Percentiles rank a stretch among this genome's conserved stretches.
Evolutionary conservation across 1,284 basidiomycete species (phyloP).

Genomic region (Butyriboletus appendiculatus): DNA sequence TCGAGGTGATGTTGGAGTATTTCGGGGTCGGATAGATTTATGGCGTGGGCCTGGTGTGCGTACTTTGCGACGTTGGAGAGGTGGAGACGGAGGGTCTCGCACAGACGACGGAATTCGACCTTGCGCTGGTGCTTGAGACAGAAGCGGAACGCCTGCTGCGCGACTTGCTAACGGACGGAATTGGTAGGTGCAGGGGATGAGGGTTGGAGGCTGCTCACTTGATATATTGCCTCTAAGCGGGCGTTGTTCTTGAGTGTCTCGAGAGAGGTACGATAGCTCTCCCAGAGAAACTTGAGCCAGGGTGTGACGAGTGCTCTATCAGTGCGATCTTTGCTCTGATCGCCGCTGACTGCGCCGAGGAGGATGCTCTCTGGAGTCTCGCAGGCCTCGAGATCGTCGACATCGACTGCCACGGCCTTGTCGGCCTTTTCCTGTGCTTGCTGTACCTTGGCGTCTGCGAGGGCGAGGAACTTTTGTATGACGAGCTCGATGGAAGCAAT

Average conservation of each 20-base stretch:
- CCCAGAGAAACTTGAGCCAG: constrained; percentile 98
- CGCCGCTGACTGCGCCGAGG: constrained; percentile 84
- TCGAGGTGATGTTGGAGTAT: constrained; percentile 97
- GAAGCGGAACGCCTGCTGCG: constrained; percentile 97
- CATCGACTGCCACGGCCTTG: constrained; percentile 70
- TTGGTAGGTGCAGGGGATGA: neutral
- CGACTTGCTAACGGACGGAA: constrained; percentile 70
- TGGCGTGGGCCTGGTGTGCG: constrained; percentile 93
- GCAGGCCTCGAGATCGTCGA: constrained; percentile 88
- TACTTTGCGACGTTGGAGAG: constrained; percentile 96
- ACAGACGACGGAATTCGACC: constrained; percentile 96
- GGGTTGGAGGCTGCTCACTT: constrained; percentile 52
- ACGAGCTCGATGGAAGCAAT: constrained; percentile 93
- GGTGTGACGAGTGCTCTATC: constrained; percentile 96
- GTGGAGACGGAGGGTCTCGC: constrained; percentile 96
- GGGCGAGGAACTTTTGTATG: constrained; percentile 86
- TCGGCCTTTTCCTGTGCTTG: constrained; percentile 87
- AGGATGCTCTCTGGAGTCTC: constrained; percentile 93
- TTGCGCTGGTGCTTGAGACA: constrained; percentile 94
- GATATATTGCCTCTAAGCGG: constrained; percentile 91
- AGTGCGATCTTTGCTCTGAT: constrained; percentile 94
- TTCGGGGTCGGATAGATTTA: constrained; percentile 97
- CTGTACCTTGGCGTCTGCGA: constrained; percentile 86
- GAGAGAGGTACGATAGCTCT: constrained; percentile 95
- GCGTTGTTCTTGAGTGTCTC: constrained; percentile 99